Percentiles rank a stretch among this genome's conserved stretches.
Evolutionary conservation across 495 filamentous ascomycete genomes (phyloP).

Genomic region (Xanthoparmelia taractica): DNA sequence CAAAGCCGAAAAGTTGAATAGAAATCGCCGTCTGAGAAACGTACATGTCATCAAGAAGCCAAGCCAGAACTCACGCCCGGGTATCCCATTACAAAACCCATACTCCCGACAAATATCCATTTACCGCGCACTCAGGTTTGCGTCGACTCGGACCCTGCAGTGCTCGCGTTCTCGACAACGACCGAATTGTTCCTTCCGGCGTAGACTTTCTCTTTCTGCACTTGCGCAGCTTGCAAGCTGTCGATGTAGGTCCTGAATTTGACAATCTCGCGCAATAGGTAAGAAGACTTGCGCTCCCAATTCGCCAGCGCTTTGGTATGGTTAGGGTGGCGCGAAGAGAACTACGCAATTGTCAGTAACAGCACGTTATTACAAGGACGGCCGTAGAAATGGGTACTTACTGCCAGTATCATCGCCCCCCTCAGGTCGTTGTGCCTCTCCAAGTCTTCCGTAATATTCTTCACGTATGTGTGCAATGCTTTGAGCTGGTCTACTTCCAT

Average conservation of each 20-base stretch:
- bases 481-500: constrained; percentile 74
- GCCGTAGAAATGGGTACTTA: constrained; percentile 33
- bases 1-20: background rate
- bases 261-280: constrained; percentile 88
- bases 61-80: too few relatives aligned
- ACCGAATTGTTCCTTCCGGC: constrained; percentile 23
- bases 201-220: constrained; percentile 49
- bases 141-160: background rate
- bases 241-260: constrained; percentile 96
- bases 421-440: constrained; percentile 79
- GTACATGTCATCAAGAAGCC: background rate
- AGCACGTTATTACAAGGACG: background rate
- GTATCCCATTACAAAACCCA: background rate
- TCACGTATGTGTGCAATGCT: constrained; percentile 68
- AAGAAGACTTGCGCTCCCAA: constrained; percentile 92
- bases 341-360: constrained; percentile 34
- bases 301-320: constrained; percentile 77
- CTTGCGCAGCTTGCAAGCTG: constrained; percentile 53
- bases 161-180: background rate
- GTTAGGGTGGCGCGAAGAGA: constrained; percentile 80
- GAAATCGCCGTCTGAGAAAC: background rate
- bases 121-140: background rate
- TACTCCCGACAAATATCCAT: background rate
- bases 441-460: constrained; percentile 77
- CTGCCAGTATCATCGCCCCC: constrained; percentile 73